These are phyloP conservation scores for Colletotrichum lentis DNA, from an alignment of 2,329 filamentous ascomycete species.

Conservation along the genomic window DNA sequence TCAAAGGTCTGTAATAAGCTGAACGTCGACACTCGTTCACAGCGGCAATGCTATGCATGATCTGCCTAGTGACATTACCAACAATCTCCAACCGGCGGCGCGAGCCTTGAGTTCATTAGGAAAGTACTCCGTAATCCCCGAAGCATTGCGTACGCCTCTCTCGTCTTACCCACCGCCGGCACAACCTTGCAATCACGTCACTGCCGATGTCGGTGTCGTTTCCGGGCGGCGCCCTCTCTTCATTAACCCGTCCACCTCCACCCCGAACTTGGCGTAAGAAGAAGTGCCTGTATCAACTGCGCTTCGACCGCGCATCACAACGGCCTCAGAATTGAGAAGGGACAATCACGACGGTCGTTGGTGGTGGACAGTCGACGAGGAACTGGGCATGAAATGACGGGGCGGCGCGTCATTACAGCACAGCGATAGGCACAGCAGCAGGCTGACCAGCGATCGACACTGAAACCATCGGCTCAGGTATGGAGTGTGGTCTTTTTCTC, in stretches of 20 bases:
- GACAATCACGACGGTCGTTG: background rate
- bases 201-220: conserved; percentile 35
- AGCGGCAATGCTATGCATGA: too few relatives aligned
- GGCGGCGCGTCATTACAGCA: background rate
- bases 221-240: background rate
- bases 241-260: conserved; percentile 2
- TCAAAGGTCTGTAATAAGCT: conserved; percentile 21
- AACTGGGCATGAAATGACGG: background rate
- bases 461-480: background rate
- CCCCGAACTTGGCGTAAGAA: background rate
- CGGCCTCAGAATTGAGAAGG: background rate
- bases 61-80: too few relatives aligned
- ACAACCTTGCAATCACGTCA: conserved; percentile 36
- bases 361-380: too few relatives aligned
- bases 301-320: background rate
- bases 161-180: conserved; percentile 32
- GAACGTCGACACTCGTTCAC: background rate
- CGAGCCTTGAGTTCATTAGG: conserved; percentile 13
- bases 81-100: background rate
- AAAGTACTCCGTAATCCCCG: conserved; percentile 9
- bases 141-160: conserved; percentile 25
- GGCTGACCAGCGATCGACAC: background rate
- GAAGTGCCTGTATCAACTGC: background rate
- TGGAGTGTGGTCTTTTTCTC: background rate
- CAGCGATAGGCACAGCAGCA: background rate